Base-by-base conservation (phyloP, 495 filamentous ascomycete genomes). In the Trichoderma asperelloides region DNA sequence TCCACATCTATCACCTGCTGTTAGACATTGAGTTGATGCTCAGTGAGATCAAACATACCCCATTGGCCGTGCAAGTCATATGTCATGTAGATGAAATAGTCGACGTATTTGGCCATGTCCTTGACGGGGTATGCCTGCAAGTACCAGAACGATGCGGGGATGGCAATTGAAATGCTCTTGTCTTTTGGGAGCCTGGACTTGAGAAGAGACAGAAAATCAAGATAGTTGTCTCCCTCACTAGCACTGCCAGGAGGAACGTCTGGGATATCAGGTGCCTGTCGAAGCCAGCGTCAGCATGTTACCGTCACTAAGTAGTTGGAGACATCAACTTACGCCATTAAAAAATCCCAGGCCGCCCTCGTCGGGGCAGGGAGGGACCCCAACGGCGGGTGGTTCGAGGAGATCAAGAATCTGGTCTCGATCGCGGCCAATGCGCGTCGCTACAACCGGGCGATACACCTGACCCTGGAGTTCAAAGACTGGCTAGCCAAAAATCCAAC, bases 1-100 rank as follows among this genome's bases (percentile, higher is more conserved):
- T 25, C 66, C 13, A 51, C 45, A 30, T 73, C 70, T 47, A 11
- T 47, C 39, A 40, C 0, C 71, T 47, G 16, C 16, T 47, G 43
- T 47, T 16, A 47, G 43, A 16, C 11, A 1, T 16, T 47, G 43
- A 47, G 4, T 16, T 47, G 43, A 18, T 47, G 43, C 43, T 13
- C 4, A 16, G 43, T 18, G n/a, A 47, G 16, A 47, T 9, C 1
- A 47, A 47, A 47, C 43, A 18, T 47, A 47, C 43, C 70, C 72
- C 72, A 73, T 16, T 70, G 69, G 2, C 72, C 73, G 23, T 74
- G 74, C 0, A 74, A 47, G 30, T 77, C 75, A 43, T 77, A 77
- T 0, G 71, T 73, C 74, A 75, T 72, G 57, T 68, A 73, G 3
- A 76, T 43, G 41, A 77, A 72, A 67, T 77, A 77, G 40, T 77